phyloP scores from a whole-genome alignment of 1,284 basidiomycete genomes.

The Melampsora larici-populina region DNA sequence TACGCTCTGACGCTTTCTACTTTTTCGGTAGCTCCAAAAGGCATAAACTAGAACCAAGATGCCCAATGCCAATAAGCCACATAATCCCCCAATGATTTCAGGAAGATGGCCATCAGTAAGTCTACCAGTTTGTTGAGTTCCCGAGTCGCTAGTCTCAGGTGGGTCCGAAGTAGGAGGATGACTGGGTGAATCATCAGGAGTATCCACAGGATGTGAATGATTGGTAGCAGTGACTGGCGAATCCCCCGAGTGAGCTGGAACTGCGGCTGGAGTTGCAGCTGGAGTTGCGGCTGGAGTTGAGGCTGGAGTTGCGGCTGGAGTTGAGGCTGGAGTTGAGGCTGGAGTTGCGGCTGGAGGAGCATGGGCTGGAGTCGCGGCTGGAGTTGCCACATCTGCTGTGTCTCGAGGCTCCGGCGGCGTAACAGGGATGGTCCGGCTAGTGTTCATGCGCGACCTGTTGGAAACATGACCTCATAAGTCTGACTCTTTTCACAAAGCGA shows the following conservation, averaged over 20 bases:
- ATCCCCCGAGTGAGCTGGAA: neutral
- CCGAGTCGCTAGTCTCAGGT: neutral
- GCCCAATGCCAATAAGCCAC: neutral
- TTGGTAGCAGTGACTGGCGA: neutral
- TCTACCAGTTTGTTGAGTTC: neutral
- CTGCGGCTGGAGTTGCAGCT: neutral
- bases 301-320: too few species aligned
- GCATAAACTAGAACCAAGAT: neutral
- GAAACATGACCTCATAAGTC: neutral
- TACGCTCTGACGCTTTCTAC: neutral
- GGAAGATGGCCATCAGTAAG: neutral
- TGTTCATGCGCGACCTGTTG: neutral
- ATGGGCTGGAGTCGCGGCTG: neutral
- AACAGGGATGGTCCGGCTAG: neutral
- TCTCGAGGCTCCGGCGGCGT: too few species aligned
- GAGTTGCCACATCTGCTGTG: neutral
- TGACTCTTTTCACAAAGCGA: neutral
- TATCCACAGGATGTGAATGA: neutral
- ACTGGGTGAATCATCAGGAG: neutral
- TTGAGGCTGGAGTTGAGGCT: too few species aligned
- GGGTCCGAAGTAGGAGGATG: neutral
- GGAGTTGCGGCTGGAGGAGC: neutral
- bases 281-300: neutral
- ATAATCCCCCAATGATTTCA: neutral
- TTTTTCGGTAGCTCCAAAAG: conserved; percentile 1